Evolutionary conservation across 192 early-diverging fungal species (phyloP).

Genomic region (Linnemannia hyalina): DNA sequence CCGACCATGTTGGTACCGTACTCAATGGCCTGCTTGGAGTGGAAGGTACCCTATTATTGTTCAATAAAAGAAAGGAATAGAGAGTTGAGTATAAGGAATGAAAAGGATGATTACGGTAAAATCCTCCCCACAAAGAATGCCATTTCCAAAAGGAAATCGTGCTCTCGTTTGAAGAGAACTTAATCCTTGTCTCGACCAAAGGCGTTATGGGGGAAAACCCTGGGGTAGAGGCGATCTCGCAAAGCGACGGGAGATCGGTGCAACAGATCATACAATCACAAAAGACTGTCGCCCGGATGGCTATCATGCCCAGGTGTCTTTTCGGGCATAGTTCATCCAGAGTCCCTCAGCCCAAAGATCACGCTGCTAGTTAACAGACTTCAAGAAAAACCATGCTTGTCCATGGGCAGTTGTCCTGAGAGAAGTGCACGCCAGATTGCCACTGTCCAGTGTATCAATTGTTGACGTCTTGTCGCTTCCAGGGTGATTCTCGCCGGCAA

Average conservation of each 20-base stretch:
- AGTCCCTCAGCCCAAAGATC: background rate
- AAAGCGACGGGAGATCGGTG: background rate
- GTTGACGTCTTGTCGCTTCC: background rate
- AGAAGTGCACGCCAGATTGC: background rate
- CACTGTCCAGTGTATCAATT: background rate
- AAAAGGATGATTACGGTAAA: background rate
- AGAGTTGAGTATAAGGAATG: background rate
- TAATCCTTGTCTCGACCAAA: background rate
- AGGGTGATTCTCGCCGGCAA: background rate
- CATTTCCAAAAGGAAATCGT: conserved; percentile 5
- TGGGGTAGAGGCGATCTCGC: background rate
- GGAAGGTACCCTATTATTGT: conserved; percentile 93
- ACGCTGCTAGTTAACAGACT: background rate
- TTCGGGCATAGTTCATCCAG: background rate
- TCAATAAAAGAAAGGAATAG: background rate
- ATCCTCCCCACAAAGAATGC: background rate
- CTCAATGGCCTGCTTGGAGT: conserved; percentile 98
- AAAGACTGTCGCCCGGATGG: background rate
- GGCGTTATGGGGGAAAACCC: background rate
- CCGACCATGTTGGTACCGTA: conserved; percentile 99
- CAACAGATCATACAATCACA: background rate
- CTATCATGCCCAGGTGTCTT: background rate
- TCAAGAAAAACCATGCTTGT: background rate
- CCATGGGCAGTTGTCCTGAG: background rate
- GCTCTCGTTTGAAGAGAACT: background rate